phyloP scores from a whole-genome alignment of 2,329 filamentous ascomycete species.

The Curvularia lunata region DNA sequence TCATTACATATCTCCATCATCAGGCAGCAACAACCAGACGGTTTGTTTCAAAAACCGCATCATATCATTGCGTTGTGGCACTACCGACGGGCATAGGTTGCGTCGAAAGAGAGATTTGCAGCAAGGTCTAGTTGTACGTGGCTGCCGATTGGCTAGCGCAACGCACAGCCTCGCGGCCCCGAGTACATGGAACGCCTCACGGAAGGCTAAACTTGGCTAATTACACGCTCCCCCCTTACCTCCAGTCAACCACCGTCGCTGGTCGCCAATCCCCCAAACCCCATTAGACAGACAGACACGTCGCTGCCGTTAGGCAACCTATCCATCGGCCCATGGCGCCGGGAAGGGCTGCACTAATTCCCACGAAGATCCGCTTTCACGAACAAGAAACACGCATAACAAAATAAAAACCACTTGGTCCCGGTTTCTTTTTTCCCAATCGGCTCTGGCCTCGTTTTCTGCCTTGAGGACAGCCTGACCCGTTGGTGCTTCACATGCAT shows the following conservation, averaged over 20 bases:
- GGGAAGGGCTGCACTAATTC: background rate
- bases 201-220: background rate
- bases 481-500: conserved; percentile 3
- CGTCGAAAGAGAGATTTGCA: background rate
- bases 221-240: background rate
- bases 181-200: conserved; percentile 1
- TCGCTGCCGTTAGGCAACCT: background rate
- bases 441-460: conserved; percentile 2
- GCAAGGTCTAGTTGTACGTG: background rate
- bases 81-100: background rate
- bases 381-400: background rate
- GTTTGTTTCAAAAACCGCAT: background rate
- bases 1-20: background rate
- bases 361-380: background rate
- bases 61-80: background rate
- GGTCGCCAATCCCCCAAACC: background rate
- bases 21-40: background rate
- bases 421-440: background rate
- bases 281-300: background rate
- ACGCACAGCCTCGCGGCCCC: background rate
- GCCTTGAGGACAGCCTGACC: conserved; percentile 17
- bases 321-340: background rate
- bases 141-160: background rate
- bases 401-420: background rate
- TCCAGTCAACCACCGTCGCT: background rate